phyloP scores from a whole-genome alignment of 495 filamentous ascomycete genomes.

The Cercophora scortea region DNA sequence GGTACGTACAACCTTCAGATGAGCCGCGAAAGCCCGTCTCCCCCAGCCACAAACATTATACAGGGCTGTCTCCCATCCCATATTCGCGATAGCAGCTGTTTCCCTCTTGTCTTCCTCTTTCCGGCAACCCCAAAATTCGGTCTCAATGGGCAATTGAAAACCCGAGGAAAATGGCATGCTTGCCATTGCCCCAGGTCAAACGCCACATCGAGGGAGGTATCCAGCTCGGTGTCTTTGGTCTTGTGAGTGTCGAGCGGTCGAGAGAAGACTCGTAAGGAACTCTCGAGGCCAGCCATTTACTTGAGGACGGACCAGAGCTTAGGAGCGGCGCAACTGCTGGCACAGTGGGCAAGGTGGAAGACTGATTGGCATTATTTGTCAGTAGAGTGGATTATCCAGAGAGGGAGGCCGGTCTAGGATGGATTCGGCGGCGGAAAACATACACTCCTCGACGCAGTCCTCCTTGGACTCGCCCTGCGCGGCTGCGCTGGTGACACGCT shows the following conservation, averaged over 20 bases:
- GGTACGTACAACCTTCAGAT: background rate
- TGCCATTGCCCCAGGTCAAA: too few species aligned
- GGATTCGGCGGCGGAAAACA: constrained; percentile 28
- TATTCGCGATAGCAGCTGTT: background rate
- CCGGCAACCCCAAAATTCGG: too few species aligned
- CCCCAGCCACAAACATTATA: background rate
- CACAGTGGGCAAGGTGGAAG: constrained; percentile 97
- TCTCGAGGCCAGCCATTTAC: constrained; percentile 41
- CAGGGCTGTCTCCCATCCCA: background rate
- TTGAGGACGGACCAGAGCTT: constrained; percentile 89
- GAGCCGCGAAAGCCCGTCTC: background rate
- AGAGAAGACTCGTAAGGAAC: background rate
- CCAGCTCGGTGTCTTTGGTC: background rate
- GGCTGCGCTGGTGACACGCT: constrained; percentile 73
- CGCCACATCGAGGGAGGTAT: too few species aligned
- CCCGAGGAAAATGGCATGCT: too few species aligned
- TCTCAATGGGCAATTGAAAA: too few species aligned
- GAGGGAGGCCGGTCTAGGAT: background rate
- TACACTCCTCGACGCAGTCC: constrained; percentile 99
- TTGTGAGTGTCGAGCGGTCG: background rate
- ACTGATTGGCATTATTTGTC: constrained; percentile 44
- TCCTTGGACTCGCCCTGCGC: constrained; percentile 59
- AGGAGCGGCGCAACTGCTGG: constrained; percentile 82
- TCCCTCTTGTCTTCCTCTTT: background rate
- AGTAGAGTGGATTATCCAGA: background rate